Conservation (phyloP, 345 rosid species). For the Erucastrum elatum region DNA sequence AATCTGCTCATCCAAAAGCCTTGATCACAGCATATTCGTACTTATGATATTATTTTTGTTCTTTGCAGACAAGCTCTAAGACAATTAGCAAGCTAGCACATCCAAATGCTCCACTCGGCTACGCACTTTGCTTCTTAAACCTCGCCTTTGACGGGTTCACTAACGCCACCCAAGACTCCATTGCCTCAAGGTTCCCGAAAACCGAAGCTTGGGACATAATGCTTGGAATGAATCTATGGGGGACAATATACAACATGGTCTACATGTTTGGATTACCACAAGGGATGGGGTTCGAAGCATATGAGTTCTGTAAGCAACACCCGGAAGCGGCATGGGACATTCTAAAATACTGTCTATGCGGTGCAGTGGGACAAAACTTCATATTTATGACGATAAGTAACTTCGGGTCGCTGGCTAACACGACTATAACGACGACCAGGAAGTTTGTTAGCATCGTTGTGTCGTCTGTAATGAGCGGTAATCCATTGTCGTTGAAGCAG, state of each 20-base stretch:
- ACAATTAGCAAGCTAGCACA: constrained; percentile 89
- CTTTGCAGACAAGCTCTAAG: constrained; percentile 81
- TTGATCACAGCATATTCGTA: not conserved
- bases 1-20: not conserved
- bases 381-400: constrained; percentile 90
- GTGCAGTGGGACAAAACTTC: constrained; percentile 96
- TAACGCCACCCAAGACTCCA: constrained; percentile 93
- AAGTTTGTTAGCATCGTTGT: constrained; percentile 92
- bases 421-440: constrained; percentile 91
- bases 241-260: constrained; percentile 79
- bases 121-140: constrained; percentile 81
- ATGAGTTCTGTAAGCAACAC: constrained; percentile 75
- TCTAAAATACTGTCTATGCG: constrained; percentile 77
- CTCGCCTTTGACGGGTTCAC: constrained; percentile 97
- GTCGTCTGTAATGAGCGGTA: constrained; percentile 83
- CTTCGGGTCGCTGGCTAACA: constrained; percentile 91
- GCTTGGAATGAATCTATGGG: constrained; percentile 98
- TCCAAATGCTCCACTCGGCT: constrained; percentile 94
- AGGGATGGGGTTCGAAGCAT: constrained; percentile 72
- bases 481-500: constrained; percentile 80
- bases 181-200: constrained; percentile 79
- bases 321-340: constrained; percentile 96
- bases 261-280: constrained; percentile 90
- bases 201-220: constrained; percentile 94
- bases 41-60: not conserved